phyloP scores from a whole-genome alignment of 1,139 yeast genomes.

The Pichia sp. region DNA sequence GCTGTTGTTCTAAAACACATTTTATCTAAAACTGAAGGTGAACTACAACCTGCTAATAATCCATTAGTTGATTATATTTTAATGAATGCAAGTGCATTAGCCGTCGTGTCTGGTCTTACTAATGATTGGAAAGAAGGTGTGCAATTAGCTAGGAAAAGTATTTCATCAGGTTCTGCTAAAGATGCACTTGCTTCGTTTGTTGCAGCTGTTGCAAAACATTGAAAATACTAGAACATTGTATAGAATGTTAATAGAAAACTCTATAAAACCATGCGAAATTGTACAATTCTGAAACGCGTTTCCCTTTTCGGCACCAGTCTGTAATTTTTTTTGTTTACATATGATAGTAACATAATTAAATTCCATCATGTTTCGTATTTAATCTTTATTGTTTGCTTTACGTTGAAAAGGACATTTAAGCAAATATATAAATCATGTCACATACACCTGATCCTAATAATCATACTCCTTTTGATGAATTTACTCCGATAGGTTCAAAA shows the following conservation, averaged over 20 bases:
- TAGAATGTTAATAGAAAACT: neutral
- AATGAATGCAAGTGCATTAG: conserved; percentile 81
- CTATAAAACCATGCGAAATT: neutral
- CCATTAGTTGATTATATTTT: conserved; percentile 84
- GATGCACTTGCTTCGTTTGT: conserved; percentile 54
- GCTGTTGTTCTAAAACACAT: conserved; percentile 53
- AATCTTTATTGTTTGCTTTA: neutral
- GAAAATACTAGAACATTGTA: neutral
- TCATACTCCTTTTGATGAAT: conserved; percentile 6
- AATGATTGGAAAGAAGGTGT: conserved; percentile 73
- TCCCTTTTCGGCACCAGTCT: neutral
- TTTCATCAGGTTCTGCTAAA: conserved; percentile 60
- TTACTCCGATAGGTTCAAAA: conserved; percentile 17
- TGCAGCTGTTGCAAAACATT: conserved; percentile 31
- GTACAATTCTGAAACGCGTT: conserved; percentile 5
- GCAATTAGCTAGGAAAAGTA: conserved; percentile 59
- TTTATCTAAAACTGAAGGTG: conserved; percentile 32
- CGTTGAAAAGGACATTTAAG: neutral
- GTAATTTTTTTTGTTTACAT: neutral
- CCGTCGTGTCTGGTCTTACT: conserved; percentile 68
- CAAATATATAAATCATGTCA: neutral
- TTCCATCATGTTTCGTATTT: neutral
- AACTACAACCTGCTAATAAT: conserved; percentile 32
- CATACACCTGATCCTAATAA: neutral
- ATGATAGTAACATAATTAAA: neutral